Base-by-base conservation (phyloP, 257 asterid species). In the Solanum pinnatisectum region DNA sequence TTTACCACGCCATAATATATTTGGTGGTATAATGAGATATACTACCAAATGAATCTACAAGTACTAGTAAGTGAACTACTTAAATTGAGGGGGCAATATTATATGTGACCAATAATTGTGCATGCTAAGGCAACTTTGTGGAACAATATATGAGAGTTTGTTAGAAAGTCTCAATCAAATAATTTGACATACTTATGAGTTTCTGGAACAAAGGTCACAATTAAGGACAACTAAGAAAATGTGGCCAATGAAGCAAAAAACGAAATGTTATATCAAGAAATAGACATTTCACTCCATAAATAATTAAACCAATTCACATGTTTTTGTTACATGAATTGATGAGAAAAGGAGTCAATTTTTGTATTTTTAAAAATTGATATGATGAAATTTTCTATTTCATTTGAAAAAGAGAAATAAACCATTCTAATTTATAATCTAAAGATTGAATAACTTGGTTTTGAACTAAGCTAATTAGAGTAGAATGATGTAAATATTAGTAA, bases 91-190 rank as follows among this genome's bases (percentile, higher is more conserved):
- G 52, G 74, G 35, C 9, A 23, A 84, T 22, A 36, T 15, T 85
- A 39, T 67, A 23, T 40, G 42, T 22, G 32, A 25, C 67, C 78
- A 85, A 67, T 85, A 67, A 85, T 85, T 85, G 82, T 46, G 20
- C 44, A 85, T 14, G 25, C 22, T 39, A 65, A 5, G 56, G 56
- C 40, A 65, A 60, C 56, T 37, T 70, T 71, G 76, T 59, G 87
- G 88, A 87, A 76, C 72, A 71, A 73, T 81, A 49, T 70, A 30
- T 67, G 59, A 81, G 59, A 82, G 84, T 82, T 72, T 30, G 87
- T n/a, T 52, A 79, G 14, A 36, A 73, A 46, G 92, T 88, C 88
- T 25, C 5, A 63, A 74, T 88, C 90, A 86, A 88, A 82, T 60
- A 90, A 73, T 86, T 86, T 36, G 87, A 83, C 78, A 37, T 11